phyloP scores from a whole-genome alignment of 192 early-diverging fungal species.

The Coemansia sp. region DNA sequence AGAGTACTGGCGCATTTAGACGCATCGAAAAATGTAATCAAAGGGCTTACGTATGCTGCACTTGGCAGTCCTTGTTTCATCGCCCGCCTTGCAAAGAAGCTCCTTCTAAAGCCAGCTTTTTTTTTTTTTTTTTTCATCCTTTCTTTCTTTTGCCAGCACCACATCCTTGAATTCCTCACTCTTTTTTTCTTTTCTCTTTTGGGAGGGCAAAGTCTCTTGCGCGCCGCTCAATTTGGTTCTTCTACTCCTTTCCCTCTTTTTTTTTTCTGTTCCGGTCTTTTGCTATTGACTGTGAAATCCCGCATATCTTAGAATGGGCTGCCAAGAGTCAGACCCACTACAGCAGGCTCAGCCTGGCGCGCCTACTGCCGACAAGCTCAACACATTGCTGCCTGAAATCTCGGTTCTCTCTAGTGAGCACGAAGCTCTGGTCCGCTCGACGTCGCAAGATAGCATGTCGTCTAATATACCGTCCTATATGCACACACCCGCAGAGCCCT shows the following conservation, averaged over 20 bases:
- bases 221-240: not conserved
- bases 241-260: not conserved
- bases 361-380: not conserved
- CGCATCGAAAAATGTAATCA: too few relatives aligned
- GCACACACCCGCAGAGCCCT: conserved; percentile 43
- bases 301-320: not conserved
- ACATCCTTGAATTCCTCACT: not conserved
- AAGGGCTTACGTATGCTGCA: too few relatives aligned
- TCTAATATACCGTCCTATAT: conserved; percentile 27
- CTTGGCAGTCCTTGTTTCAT: too few relatives aligned
- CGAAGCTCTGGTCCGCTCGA: not conserved
- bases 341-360: not conserved
- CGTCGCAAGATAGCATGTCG: conserved; percentile 6
- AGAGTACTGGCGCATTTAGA: not conserved
- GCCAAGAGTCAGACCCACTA: conserved; percentile 3
- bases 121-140: conserved; percentile 3
- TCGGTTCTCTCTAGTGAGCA: not conserved
- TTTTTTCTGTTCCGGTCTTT: not conserved
- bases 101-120: not conserved
- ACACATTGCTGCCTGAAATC: not conserved
- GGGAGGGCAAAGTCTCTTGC: not conserved
- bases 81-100: not conserved
- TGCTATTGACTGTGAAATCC: not conserved
- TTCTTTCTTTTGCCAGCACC: conserved; percentile 1
- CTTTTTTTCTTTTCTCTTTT: not conserved